Evolutionary conservation across 2,329 filamentous ascomycete species (phyloP), one percentile per base, ranked within the genome.

Genomic region (Fusarium burgessii): DNA sequence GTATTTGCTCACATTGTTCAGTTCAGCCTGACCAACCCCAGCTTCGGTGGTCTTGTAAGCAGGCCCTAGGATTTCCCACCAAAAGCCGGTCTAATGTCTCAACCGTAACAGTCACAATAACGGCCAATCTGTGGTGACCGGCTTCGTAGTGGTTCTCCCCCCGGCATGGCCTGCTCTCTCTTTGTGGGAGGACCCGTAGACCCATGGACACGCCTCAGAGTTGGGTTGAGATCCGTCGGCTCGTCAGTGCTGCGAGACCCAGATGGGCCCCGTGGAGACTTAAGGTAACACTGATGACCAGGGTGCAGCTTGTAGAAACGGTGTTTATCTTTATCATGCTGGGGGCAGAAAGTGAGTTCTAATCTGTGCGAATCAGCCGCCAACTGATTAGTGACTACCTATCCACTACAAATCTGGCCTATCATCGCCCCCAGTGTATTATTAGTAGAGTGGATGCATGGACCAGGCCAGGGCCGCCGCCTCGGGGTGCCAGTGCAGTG

Each of bases 211-310:
- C 76, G 77, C 78, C 78, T 79, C 76, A 77, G 76, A 77, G 74
- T 77, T 79, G 77, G 77, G 78, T 80, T 79, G 75, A 79, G 79
- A 80, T 79, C 72, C 78, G 78, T 78, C 77, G 76, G 76, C 76
- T 80, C 78, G 78, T 79, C 74, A 80, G 77, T 80, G 78, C 79
- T 79, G 79, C 78, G 77, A 80, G 80, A 80, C 79, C 77, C 74
- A 78, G 77, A 79, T 78, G 79, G 79, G 75, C 77, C 76, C 73
- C 72, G 77, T 80, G 79, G 79, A 77, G 77, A 78, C 78, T 76
- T 47, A 70, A 75, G 76, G 78, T 78, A 77, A 70, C 77, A 77
- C 76, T 76, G 66, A 70, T 51, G 73, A 76, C 77, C 67, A 73
- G 79, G 78, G 71, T 78, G 68, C 46, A 40, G 20, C 50, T 78